Percentiles rank a stretch among this genome's conserved stretches.
These are phyloP conservation scores for Cryphonectria parasitica DNA, from an alignment of 2,329 filamentous ascomycete species.

Conservation along the genomic window DNA sequence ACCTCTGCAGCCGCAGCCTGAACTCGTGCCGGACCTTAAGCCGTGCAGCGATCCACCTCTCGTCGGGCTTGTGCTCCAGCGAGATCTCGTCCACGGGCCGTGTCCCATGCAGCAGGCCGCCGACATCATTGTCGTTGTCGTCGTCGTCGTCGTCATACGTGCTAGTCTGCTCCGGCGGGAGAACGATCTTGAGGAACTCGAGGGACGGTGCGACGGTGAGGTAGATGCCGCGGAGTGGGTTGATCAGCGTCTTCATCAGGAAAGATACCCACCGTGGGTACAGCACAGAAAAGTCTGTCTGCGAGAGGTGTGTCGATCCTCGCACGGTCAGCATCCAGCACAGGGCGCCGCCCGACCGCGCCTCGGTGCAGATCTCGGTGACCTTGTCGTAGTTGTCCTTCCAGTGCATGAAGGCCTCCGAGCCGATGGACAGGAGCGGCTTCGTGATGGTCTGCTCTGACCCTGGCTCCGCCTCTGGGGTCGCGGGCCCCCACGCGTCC, in stretches of 20 bases:
- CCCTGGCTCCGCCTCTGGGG: slow-evolving; percentile 48
- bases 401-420: slow-evolving; percentile 74
- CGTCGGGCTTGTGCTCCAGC: slow-evolving; percentile 56
- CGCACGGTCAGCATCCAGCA: slow-evolving; percentile 57
- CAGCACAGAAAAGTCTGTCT: slow-evolving; percentile 68
- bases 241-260: slow-evolving; percentile 65
- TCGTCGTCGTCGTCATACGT: slow-evolving; percentile 42
- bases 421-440: slow-evolving; percentile 66
- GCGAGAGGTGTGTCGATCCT: slow-evolving; percentile 67
- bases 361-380: slow-evolving; percentile 60
- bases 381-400: slow-evolving; percentile 64
- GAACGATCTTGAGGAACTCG: slow-evolving; percentile 62
- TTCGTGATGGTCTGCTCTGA: slow-evolving; percentile 45
- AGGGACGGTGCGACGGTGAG: slow-evolving; percentile 66
- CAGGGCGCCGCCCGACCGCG: slow-evolving; percentile 47
- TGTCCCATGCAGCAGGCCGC: slow-evolving; percentile 52
- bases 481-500: slow-evolving; percentile 65
- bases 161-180: slow-evolving; percentile 51
- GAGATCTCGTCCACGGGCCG: slow-evolving; percentile 51
- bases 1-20: slow-evolving; percentile 50
- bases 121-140: slow-evolving; percentile 38
- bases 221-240: slow-evolving; percentile 64
- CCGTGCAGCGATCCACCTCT: slow-evolving; percentile 61
- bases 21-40: slow-evolving; percentile 64
- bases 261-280: slow-evolving; percentile 63